phyloP scores from a whole-genome alignment of 768 basidiomycete species.

The Phaffia tasmanica region DNA sequence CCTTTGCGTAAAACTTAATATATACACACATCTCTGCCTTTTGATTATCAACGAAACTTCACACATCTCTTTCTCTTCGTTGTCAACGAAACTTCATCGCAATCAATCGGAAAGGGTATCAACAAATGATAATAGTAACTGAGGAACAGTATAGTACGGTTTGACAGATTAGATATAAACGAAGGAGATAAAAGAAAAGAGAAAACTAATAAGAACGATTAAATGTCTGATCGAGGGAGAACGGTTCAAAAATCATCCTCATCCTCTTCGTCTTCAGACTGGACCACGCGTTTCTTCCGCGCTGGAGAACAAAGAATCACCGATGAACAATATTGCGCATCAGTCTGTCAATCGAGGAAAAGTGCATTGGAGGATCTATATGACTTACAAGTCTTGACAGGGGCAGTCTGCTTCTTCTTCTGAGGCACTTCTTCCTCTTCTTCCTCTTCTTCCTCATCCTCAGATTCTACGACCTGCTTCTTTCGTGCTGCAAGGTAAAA shows the following conservation, averaged over 20 bases:
- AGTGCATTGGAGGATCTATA: background rate
- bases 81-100: background rate
- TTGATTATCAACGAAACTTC: background rate
- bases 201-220: background rate
- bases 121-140: background rate
- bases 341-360: too few relatives aligned
- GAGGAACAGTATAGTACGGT: background rate
- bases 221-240: background rate
- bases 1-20: background rate
- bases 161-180: background rate
- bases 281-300: conserved; percentile 3
- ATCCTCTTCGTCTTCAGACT: background rate
- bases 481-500: background rate
- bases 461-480: conserved; percentile 9
- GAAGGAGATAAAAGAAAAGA: background rate
- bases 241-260: background rate
- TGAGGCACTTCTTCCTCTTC: background rate
- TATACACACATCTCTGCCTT: background rate
- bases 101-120: background rate
- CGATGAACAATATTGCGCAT: background rate
- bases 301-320: background rate
- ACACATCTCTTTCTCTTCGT: background rate
- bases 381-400: conserved; percentile 6
- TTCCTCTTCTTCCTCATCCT: conserved; percentile 12
- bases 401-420: background rate